phyloP scores from a whole-genome alignment of 2,329 filamentous ascomycete genomes.

The Ascochyta rabiei region DNA sequence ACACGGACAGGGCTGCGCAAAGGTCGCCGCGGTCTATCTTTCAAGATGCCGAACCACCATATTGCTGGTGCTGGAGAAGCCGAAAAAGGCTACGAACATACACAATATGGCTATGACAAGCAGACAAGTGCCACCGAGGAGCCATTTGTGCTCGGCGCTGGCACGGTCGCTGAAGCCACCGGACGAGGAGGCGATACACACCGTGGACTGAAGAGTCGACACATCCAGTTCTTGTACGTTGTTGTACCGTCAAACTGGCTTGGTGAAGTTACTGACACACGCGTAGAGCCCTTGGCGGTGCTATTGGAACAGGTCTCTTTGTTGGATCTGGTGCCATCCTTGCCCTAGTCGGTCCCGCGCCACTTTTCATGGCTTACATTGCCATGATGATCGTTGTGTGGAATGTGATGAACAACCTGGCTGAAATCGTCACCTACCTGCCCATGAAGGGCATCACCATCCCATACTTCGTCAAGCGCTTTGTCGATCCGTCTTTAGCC shows the following conservation, averaged over 20 bases:
- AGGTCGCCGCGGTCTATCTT: neutral
- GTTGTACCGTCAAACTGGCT: neutral
- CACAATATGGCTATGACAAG: slow-evolving; percentile 27
- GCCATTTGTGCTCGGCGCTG: slow-evolving; percentile 34
- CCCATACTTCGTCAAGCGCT: slow-evolving; percentile 47
- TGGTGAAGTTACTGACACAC: neutral
- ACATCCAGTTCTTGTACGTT: slow-evolving; percentile 46
- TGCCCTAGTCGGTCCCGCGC: slow-evolving; percentile 40
- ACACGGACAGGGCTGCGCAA: neutral
- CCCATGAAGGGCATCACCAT: slow-evolving; percentile 49
- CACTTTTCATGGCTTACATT: slow-evolving; percentile 47
- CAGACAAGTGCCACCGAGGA: slow-evolving; percentile 24
- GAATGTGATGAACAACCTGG: slow-evolving; percentile 50
- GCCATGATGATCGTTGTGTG: slow-evolving; percentile 48
- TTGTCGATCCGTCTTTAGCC: slow-evolving; percentile 56
- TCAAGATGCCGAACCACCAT: slow-evolving; percentile 33
- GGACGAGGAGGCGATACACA: slow-evolving; percentile 43
- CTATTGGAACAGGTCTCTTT: slow-evolving; percentile 54
- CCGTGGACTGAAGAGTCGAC: slow-evolving; percentile 46
- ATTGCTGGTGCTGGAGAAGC: slow-evolving; percentile 24
- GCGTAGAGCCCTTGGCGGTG: slow-evolving; percentile 64
- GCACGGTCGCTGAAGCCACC: slow-evolving; percentile 36
- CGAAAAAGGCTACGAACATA: slow-evolving; percentile 32
- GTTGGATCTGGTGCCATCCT: slow-evolving; percentile 46
- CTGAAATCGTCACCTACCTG: slow-evolving; percentile 50